Conservation (phyloP, 345 rosid genomes). For the Cardamine occulta region DNA sequence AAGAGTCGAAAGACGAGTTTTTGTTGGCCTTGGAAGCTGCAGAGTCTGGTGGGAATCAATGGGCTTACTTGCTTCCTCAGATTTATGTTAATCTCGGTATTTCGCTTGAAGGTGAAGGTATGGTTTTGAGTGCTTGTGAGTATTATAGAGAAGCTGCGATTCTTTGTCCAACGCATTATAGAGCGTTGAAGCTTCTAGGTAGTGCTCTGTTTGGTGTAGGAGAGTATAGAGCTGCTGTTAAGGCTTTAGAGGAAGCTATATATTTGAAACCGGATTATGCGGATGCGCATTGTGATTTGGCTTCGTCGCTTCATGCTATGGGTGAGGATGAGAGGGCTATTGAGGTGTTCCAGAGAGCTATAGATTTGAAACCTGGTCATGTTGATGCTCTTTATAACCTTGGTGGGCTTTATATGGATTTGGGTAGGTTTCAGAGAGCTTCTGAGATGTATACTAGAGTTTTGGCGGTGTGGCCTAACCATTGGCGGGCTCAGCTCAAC, state of each 20-base stretch:
- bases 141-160: conserved; percentile 98
- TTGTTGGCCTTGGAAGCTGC: conserved; percentile 86
- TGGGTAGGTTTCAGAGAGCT: conserved; percentile 95
- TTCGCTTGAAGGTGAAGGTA: conserved; percentile 95
- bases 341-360: conserved; percentile 94
- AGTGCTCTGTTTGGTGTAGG: conserved; percentile 98
- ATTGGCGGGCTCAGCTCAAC: conserved; percentile 97
- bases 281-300: conserved; percentile 97
- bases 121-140: conserved; percentile 98
- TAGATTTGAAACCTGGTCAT: conserved; percentile 93
- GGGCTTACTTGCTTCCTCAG: conserved; percentile 95
- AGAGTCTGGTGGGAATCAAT: conserved; percentile 89
- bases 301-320: conserved; percentile 89
- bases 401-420: conserved; percentile 97
- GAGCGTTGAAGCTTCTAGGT: conserved; percentile 93
- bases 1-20: conserved; percentile 86
- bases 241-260: conserved; percentile 95
- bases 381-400: conserved; percentile 90
- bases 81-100: conserved; percentile 94
- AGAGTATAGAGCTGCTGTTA: conserved; percentile 93
- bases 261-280: conserved; percentile 93
- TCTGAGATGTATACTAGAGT: conserved; percentile 94
- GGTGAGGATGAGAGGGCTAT: conserved; percentile 94
- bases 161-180: conserved; percentile 92
- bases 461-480: conserved; percentile 88